Conservation (phyloP, 257 asterid species). For the Cordia subcordata region DNA sequence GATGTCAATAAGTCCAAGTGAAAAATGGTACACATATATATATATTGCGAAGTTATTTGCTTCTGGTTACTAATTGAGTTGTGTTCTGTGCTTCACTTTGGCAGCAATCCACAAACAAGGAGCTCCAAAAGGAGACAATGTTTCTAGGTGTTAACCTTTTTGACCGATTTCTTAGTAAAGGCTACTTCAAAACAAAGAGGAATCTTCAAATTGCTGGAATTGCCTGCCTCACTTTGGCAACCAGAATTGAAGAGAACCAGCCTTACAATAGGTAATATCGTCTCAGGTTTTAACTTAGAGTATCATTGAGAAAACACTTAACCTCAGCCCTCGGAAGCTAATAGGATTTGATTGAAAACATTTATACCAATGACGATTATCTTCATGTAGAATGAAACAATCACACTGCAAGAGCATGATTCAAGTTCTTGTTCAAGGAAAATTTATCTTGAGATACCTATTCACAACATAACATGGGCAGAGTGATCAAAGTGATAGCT, state of each 20-base stretch:
- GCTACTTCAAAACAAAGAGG: slow-evolving; percentile 63
- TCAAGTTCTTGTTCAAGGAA: too few relatives aligned
- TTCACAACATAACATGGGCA: too few relatives aligned
- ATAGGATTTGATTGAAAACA: too few relatives aligned
- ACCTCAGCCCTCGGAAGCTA: too few relatives aligned
- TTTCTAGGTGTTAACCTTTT: slow-evolving; percentile 79
- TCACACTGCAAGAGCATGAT: too few relatives aligned
- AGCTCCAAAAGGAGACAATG: slow-evolving; percentile 85
- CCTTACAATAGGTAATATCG: slow-evolving; percentile 60
- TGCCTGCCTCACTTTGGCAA: slow-evolving; percentile 90
- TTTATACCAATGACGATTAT: too few relatives aligned
- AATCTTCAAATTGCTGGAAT: slow-evolving; percentile 86
- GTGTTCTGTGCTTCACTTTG: slow-evolving; percentile 5
- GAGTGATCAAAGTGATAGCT: too few relatives aligned
- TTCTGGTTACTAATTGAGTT: background rate
- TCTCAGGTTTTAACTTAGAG: background rate
- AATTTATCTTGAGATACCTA: too few relatives aligned
- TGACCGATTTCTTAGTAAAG: slow-evolving; percentile 77
- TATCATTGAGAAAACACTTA: background rate
- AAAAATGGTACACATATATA: background rate
- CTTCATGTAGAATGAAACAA: too few relatives aligned
- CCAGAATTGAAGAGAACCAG: slow-evolving; percentile 95
- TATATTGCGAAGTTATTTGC: background rate
- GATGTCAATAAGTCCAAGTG: background rate
- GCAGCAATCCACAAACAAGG: slow-evolving; percentile 67